phyloP scores from a whole-genome alignment of 2,329 filamentous ascomycete genomes.

The Sphaerulina vaccinii region DNA sequence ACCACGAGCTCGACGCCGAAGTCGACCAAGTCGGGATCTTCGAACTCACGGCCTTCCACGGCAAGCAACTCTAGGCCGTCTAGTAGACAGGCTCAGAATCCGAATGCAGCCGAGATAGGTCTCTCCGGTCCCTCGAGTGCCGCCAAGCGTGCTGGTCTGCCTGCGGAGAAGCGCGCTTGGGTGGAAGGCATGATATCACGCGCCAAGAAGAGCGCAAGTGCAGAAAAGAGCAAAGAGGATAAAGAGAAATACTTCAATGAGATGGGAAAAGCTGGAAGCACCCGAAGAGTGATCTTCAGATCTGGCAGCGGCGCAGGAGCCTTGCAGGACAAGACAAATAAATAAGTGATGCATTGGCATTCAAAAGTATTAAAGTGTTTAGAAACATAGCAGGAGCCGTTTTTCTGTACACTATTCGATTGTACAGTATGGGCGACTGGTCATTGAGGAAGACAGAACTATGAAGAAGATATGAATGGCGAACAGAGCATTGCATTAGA shows the following conservation, averaged over 20 bases:
- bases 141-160: slow-evolving; percentile 28
- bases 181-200: slow-evolving; percentile 81
- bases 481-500: neutral
- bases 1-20: slow-evolving; percentile 19
- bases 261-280: slow-evolving; percentile 68
- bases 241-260: slow-evolving; percentile 59
- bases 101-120: slow-evolving; percentile 16
- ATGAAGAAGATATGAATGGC: slow-evolving; percentile 2
- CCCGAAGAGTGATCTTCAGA: slow-evolving; percentile 67
- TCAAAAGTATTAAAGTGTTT: neutral
- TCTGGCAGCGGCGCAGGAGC: slow-evolving; percentile 9
- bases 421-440: neutral
- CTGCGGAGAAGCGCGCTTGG: slow-evolving; percentile 73
- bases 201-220: slow-evolving; percentile 64
- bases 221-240: slow-evolving; percentile 40
- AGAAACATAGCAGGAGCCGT: neutral
- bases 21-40: slow-evolving; percentile 23
- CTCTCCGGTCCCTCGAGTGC: slow-evolving; percentile 24
- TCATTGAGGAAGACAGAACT: slow-evolving; percentile 3
- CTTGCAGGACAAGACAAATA: slow-evolving; percentile 4
- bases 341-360: neutral
- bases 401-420: slow-evolving; percentile 2
- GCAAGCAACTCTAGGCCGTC: slow-evolving; percentile 27
- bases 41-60: slow-evolving; percentile 28
- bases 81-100: slow-evolving; percentile 20